Evolutionary conservation across 2,329 filamentous ascomycete species (phyloP), one percentile per base, ranked within the genome.

Genomic region (Cercospora sesami): DNA sequence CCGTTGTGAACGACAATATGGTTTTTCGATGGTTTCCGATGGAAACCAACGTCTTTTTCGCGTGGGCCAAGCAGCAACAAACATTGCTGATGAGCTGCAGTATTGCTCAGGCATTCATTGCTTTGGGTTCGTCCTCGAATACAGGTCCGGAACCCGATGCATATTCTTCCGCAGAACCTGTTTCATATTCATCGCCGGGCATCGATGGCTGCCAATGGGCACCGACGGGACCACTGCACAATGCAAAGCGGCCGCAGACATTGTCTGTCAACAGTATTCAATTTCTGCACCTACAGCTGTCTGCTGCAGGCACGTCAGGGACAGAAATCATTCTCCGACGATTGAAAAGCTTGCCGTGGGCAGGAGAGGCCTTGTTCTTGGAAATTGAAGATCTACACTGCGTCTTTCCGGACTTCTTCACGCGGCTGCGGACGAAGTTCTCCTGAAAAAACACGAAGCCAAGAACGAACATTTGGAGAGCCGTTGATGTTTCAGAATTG

Each of bases 401-500:
- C 55, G 31, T 59, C 28, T 36, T 39, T 16, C 36, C 55, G 55
- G 55, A 59, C 55, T 59, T 59, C 55, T 59, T 59, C 55, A 59
- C 55, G 31, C 28, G 31, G 28, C 28, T 59, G 30, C 55, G 31
- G 55, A 36, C 28, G 36, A 33, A 33, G 10, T 21, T 31, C 55
- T 33, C 31, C 55, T 31, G 55, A 59, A 18, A 10, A 12, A 59
- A 21, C 16, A n/a, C 28, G 55, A 59, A 59, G 31, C 28, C 28
- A 36, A 14, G n/a, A 33, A 21, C 16, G n/a, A 18, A 59, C 30
- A 16, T n/a, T 59, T 21, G 30, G 55, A 36, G 55, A 53, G 48
- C 48, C 48, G 48, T 53, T 28, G 12, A 26, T 53, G 21, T 28
- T 53, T 53, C 42, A 48, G 8, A 5, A 21, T 18, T 5, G 48